Conservation (phyloP, 1,284 basidiomycete species). For the Erythrobasidium hasegawianum region DNA sequence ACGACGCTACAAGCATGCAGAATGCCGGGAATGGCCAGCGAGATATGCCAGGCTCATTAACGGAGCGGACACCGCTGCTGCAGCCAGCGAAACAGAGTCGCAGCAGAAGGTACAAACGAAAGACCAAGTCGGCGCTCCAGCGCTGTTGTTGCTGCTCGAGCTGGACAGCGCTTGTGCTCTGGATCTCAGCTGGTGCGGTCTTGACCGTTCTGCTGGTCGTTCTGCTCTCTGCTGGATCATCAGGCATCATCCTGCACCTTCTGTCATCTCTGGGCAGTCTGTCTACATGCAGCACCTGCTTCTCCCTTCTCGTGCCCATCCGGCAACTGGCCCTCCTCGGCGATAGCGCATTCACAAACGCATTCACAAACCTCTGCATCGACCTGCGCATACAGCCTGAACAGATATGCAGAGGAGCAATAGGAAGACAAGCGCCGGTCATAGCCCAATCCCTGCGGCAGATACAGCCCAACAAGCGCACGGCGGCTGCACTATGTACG, state of each 20-base stretch:
- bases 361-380: constrained; percentile 42
- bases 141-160: too few species aligned
- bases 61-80: too few species aligned
- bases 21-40: too few species aligned
- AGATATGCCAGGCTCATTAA: too few species aligned
- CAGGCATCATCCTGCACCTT: constrained; percentile 21
- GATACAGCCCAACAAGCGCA: constrained; percentile 54
- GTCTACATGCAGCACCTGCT: constrained; percentile 41
- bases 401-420: constrained; percentile 59
- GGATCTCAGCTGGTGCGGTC: not conserved
- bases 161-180: not conserved
- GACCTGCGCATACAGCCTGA: constrained; percentile 48
- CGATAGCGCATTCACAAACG: constrained; percentile 43
- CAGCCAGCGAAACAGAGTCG: too few species aligned
- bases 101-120: too few species aligned
- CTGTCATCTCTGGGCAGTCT: constrained; percentile 19
- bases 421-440: constrained; percentile 57
- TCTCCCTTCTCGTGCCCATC: constrained; percentile 42
- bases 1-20: too few species aligned
- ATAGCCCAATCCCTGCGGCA: constrained; percentile 58
- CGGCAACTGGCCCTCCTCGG: constrained; percentile 43
- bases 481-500: constrained; percentile 59
- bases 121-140: too few species aligned
- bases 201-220: constrained; percentile 3
- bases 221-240: not conserved